A percentile compares a stretch with the other conserved stretches of the same genome.
These are phyloP conservation scores for Penicillium chermesinum DNA, from an alignment of 495 filamentous ascomycete species.

Conservation along the genomic window DNA sequence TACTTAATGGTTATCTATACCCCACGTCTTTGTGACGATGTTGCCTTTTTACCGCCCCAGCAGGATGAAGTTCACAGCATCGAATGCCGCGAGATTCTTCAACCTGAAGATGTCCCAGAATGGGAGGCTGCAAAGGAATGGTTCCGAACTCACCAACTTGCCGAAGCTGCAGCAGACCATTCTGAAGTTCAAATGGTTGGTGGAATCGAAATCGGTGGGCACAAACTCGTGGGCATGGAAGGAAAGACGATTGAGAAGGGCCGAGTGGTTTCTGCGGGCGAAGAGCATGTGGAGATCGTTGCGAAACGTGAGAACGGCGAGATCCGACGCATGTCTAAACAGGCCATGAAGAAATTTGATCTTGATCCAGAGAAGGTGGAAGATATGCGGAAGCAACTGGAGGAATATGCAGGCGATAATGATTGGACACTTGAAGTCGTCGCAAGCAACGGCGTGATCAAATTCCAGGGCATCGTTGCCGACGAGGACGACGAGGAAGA, in stretches of 20 bases:
- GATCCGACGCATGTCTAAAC: slow-evolving; percentile 47
- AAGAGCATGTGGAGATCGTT: slow-evolving; percentile 47
- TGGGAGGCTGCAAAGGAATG: slow-evolving; percentile 53
- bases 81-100: slow-evolving; percentile 67
- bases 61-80: slow-evolving; percentile 74
- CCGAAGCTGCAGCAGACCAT: slow-evolving; percentile 23
- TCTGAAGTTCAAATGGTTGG: slow-evolving; percentile 47
- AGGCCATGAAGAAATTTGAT: slow-evolving; percentile 62
- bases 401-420: slow-evolving; percentile 36
- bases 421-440: slow-evolving; percentile 47
- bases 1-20: slow-evolving; percentile 96
- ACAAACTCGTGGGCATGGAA: slow-evolving; percentile 50
- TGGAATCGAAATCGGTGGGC: slow-evolving; percentile 56
- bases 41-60: slow-evolving; percentile 84
- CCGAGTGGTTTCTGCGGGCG: slow-evolving; percentile 33
- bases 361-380: slow-evolving; percentile 66
- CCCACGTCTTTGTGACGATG: slow-evolving; percentile 84
- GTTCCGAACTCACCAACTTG: slow-evolving; percentile 32
- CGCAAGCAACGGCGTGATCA: slow-evolving; percentile 43
- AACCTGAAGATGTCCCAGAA: slow-evolving; percentile 48
- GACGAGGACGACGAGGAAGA: slow-evolving; percentile 27
- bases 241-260: slow-evolving; percentile 53
- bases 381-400: slow-evolving; percentile 52
- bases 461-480: slow-evolving; percentile 38
- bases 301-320: slow-evolving; percentile 54